Conservation (phyloP, 2,329 filamentous ascomycete species). For the Colletotrichum eleusines region DNA sequence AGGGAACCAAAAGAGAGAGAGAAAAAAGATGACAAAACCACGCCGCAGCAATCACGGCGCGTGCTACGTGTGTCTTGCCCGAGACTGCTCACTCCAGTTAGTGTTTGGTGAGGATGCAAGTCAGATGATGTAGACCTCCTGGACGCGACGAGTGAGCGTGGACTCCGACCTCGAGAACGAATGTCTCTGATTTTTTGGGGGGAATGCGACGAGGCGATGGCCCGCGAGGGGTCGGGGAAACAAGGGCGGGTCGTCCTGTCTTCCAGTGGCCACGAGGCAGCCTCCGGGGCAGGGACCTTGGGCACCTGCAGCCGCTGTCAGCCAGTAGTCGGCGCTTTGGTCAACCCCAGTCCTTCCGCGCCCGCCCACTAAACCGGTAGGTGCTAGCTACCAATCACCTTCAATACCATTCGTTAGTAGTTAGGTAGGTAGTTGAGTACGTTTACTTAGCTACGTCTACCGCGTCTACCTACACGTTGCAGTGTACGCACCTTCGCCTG, state of each 20-base stretch:
- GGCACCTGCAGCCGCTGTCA: slow-evolving; percentile 16
- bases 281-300: slow-evolving; percentile 10
- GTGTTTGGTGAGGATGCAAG: background rate
- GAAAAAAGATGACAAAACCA: background rate
- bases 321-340: slow-evolving; percentile 16
- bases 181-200: slow-evolving; percentile 35
- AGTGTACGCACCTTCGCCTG: background rate
- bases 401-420: too few relatives aligned
- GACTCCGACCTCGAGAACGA: slow-evolving; percentile 32
- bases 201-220: slow-evolving; percentile 32
- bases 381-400: too few relatives aligned
- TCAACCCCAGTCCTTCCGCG: background rate
- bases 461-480: background rate
- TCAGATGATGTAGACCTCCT: slow-evolving; percentile 34
- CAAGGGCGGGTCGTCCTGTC: slow-evolving; percentile 12
- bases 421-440: background rate
- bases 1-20: background rate
- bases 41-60: slow-evolving; percentile 7
- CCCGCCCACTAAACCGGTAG: background rate
- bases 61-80: slow-evolving; percentile 8
- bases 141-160: slow-evolving; percentile 25
- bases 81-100: background rate
- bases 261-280: slow-evolving; percentile 33
- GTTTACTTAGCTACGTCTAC: background rate
- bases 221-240: slow-evolving; percentile 22